Percentiles rank a stretch among this genome's conserved stretches.
Conservation (phyloP, 1,139 yeast genomes). For the Nakaseomyces uthaithaninus region DNA sequence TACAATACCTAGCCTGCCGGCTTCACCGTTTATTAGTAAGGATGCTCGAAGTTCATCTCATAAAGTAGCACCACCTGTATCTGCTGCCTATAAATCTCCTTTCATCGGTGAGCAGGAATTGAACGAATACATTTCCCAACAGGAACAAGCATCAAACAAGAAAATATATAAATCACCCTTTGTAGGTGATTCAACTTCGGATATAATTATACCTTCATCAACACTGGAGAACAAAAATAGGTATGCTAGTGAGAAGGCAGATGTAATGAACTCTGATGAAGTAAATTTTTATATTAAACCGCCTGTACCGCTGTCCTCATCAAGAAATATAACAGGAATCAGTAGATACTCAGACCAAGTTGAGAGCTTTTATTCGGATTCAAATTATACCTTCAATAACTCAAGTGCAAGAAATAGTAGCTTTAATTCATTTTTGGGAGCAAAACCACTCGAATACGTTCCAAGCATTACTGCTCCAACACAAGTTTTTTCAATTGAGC, state of each 20-base stretch:
- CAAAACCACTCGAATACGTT: conserved; percentile 40
- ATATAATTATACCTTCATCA: conserved; percentile 4
- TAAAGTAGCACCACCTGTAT: conserved; percentile 4
- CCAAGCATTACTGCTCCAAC: conserved; percentile 48
- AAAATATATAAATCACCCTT: conserved; percentile 5
- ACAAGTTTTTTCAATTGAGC: conserved; percentile 48
- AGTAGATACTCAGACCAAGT: conserved; percentile 26
- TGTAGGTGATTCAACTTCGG: conserved; percentile 4
- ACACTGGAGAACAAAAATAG: background rate
- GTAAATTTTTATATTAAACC: conserved; percentile 14
- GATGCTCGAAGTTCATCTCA: conserved; percentile 1
- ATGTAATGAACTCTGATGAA: background rate
- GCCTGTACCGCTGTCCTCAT: conserved; percentile 15
- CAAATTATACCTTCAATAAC: conserved; percentile 31
- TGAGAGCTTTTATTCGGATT: conserved; percentile 29
- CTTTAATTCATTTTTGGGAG: conserved; percentile 28
- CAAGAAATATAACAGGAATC: conserved; percentile 21
- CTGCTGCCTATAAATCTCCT: conserved; percentile 14
- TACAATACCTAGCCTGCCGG: conserved; percentile 5
- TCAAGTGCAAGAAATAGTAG: conserved; percentile 28
- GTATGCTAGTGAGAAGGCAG: background rate
- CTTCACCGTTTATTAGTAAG: conserved; percentile 5
- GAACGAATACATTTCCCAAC: conserved; percentile 8
- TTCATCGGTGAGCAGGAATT: conserved; percentile 16
- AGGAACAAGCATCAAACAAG: background rate